Percentiles rank a stretch among this genome's conserved stretches.
Conservation (phyloP, 75 land plant species). For the Pinus tabuliformis region DNA sequence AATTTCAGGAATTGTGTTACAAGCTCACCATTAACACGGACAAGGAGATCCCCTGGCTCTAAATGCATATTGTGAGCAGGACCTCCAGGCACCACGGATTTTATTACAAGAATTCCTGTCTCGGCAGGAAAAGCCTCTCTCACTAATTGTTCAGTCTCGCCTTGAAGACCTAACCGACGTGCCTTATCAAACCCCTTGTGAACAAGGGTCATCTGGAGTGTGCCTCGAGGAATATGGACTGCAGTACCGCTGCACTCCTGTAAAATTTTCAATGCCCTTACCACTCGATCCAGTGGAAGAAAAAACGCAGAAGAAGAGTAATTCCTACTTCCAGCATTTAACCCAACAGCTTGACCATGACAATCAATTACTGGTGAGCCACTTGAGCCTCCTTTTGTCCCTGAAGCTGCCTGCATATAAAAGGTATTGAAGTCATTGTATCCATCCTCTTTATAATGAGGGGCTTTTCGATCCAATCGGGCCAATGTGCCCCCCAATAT, state of each 20-base stretch:
- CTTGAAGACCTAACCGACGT: conserved; percentile 73
- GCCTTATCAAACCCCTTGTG: conserved; percentile 95
- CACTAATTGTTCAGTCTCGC: conserved; percentile 81
- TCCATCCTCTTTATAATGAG: conserved; percentile 88
- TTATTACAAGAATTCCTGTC: conserved; percentile 95
- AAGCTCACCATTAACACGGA: conserved; percentile 71
- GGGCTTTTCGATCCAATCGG: conserved; percentile 91
- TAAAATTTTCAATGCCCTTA: conserved; percentile 60
- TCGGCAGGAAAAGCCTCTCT: conserved; percentile 61
- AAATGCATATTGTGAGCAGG: conserved; percentile 66
- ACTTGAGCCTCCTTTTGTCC: conserved; percentile 96
- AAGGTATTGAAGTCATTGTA: conserved; percentile 96
- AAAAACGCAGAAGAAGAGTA: conserved; percentile 85
- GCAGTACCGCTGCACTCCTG: conserved; percentile 42
- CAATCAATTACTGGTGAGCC: conserved; percentile 95
- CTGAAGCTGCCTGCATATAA: conserved; percentile 97
- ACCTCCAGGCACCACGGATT: conserved; percentile 91
- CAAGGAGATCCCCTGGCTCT: conserved; percentile 89
- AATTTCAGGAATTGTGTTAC: conserved; percentile 78
- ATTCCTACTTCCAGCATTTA: conserved; percentile 91
- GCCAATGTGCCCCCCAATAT: conserved; percentile 93
- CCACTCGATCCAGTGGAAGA: conserved; percentile 88
- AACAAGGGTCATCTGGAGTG: conserved; percentile 84
- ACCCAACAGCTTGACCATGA: conserved; percentile 86
- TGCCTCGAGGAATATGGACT: conserved; percentile 76